phyloP scores from a whole-genome alignment of 805 yeast species.

The Blastobotrys chiropterorum region DNA sequence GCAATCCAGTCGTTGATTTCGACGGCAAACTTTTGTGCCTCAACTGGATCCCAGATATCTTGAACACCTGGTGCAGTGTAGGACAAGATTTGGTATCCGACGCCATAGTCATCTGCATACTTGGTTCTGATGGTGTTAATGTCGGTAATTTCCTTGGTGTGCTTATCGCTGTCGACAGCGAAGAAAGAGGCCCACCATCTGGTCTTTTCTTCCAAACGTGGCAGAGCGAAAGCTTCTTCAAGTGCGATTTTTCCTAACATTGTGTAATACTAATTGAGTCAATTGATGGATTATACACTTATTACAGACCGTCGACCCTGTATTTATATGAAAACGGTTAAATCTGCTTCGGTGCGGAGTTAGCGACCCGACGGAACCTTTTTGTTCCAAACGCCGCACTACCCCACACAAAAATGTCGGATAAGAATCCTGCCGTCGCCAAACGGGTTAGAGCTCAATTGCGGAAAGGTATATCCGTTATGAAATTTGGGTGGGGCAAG shows the following conservation, averaged over 20 bases:
- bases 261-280: not conserved
- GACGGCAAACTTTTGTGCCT: slow-evolving; percentile 3
- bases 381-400: not conserved
- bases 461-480: no score
- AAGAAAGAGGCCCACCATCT: slow-evolving; percentile 5
- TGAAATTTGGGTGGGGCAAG: no score
- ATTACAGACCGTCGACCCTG: no score
- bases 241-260: slow-evolving; percentile 6
- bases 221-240: slow-evolving; percentile 4
- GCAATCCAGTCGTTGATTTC: slow-evolving; percentile 3
- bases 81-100: slow-evolving; percentile 4
- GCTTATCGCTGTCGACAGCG: slow-evolving; percentile 2
- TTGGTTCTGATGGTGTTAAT: slow-evolving; percentile 1
- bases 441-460: no score
- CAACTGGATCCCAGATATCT: slow-evolving; percentile 4
- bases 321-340: not conserved
- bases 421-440: not conserved
- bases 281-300: not conserved
- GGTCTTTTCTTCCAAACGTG: slow-evolving; percentile 1
- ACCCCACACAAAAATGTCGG: no score
- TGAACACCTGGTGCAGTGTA: slow-evolving; percentile 4
- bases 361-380: not conserved
- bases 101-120: slow-evolving; percentile 3
- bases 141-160: not conserved
- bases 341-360: not conserved